Conservation (phyloP, 148 eudicot species). For the Rhododendron molle region DNA sequence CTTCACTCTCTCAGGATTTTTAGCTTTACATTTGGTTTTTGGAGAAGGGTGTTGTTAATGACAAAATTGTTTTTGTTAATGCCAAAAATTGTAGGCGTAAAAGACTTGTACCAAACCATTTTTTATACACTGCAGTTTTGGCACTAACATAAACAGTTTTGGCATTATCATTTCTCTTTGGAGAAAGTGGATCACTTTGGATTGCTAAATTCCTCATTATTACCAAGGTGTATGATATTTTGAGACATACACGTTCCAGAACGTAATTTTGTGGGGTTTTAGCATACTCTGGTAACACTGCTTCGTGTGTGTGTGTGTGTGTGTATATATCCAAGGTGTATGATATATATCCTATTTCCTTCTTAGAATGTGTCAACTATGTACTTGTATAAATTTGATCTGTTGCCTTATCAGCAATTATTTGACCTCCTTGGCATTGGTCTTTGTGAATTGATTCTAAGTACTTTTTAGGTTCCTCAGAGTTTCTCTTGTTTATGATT, state of each 20-base stretch:
- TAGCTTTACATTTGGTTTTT: background rate
- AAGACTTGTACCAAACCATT: no score
- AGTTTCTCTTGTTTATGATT: slow-evolving; percentile 1
- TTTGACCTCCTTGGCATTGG: background rate
- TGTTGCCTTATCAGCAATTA: background rate
- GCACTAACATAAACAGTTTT: no score
- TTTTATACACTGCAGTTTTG: no score
- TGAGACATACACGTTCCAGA: background rate
- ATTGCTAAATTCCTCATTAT: background rate
- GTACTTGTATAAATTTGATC: background rate
- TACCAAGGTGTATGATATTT: background rate
- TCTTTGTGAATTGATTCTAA: background rate
- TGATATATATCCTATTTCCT: background rate
- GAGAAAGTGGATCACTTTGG: background rate
- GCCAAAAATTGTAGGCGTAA: no score
- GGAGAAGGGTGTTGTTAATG: background rate
- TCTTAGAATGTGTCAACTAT: background rate
- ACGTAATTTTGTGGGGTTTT: background rate
- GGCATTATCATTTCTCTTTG: no score
- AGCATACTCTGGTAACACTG: background rate
- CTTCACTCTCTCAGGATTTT: background rate
- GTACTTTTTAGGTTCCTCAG: background rate
- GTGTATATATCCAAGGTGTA: background rate
- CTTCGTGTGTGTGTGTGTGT: no score
- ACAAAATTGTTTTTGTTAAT: no score